A percentile compares a stretch with the other conserved stretches of the same genome.
These are phyloP conservation scores for Fusarium algeriense DNA, from an alignment of 2,329 filamentous ascomycete genomes.

Conservation along the genomic window DNA sequence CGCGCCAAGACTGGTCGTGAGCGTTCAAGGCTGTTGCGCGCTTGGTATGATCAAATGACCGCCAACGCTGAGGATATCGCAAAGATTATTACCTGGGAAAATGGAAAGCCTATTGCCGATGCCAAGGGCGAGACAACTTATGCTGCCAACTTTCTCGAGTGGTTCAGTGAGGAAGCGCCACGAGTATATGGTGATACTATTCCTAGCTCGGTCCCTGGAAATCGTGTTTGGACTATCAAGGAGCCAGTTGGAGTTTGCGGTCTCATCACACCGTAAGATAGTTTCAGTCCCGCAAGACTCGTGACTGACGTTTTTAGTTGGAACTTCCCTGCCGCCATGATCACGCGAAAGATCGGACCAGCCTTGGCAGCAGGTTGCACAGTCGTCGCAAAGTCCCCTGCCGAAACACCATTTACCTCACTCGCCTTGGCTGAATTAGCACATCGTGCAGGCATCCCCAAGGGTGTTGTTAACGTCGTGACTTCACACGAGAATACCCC, in stretches of 20 bases:
- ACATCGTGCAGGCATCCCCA: constrained; percentile 87
- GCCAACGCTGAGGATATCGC: constrained; percentile 85
- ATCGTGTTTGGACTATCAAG: constrained; percentile 82
- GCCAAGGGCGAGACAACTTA: constrained; percentile 79
- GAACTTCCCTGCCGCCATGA: constrained; percentile 88
- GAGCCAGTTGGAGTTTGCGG: constrained; percentile 88
- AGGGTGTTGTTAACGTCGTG: constrained; percentile 90
- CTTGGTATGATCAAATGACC: constrained; percentile 84
- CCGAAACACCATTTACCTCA: constrained; percentile 91
- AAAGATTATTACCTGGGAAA: constrained; percentile 88
- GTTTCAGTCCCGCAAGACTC: not conserved
- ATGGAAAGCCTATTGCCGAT: constrained; percentile 85
- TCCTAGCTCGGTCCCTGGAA: constrained; percentile 75
- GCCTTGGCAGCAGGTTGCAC: constrained; percentile 95
- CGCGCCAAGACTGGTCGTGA: constrained; percentile 79
- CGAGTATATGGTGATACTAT: constrained; percentile 81
- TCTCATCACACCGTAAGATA: constrained; percentile 76
- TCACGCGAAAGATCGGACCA: constrained; percentile 76
- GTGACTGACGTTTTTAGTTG: constrained; percentile 61
- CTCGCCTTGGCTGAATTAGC: constrained; percentile 89
- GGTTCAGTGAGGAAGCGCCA: constrained; percentile 85
- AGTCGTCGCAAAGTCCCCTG: constrained; percentile 89
- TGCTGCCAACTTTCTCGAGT: constrained; percentile 81
- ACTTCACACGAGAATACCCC: constrained; percentile 84
- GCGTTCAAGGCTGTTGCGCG: constrained; percentile 78